These are phyloP conservation scores for Leishmania braziliensis DNA, from an alignment of 208 protist species.

Conservation along the genomic window DNA sequence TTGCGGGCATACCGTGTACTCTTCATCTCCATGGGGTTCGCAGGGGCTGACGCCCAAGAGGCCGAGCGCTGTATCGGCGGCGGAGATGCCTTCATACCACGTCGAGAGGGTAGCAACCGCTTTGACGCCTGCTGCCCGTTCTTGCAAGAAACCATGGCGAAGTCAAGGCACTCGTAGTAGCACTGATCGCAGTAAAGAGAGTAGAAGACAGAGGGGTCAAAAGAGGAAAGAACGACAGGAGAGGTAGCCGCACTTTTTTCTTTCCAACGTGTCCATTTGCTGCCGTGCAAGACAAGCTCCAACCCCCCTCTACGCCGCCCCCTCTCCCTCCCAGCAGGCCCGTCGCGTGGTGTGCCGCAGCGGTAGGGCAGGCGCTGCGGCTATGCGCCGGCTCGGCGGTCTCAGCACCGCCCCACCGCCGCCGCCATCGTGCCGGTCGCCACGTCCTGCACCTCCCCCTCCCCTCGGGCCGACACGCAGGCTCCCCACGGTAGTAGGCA, in stretches of 20 bases:
- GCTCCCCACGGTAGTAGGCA: neutral
- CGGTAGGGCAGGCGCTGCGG: neutral
- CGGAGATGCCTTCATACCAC: neutral
- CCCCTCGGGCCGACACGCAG: neutral
- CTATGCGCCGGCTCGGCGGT: neutral
- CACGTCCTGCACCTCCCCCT: neutral
- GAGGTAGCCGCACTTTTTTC: neutral
- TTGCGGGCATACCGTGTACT: constrained; percentile 5
- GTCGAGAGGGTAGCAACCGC: neutral
- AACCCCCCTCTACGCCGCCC: neutral
- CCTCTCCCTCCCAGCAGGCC: neutral
- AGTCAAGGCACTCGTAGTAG: neutral
- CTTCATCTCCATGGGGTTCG: neutral
- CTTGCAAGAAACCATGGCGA: neutral
- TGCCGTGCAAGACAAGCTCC: neutral
- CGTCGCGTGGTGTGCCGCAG: neutral
- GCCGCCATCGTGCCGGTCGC: neutral
- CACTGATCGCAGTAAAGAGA: neutral
- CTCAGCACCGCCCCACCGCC: neutral
- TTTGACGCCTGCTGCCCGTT: neutral
- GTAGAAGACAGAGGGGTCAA: neutral
- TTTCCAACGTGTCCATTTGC: neutral
- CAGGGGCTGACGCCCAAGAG: neutral
- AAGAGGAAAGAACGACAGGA: neutral
- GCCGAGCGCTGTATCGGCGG: neutral